These are phyloP conservation scores for Actinomortierella wolfii DNA, from an alignment of 371 early-diverging fungal species.

Conservation along the genomic window DNA sequence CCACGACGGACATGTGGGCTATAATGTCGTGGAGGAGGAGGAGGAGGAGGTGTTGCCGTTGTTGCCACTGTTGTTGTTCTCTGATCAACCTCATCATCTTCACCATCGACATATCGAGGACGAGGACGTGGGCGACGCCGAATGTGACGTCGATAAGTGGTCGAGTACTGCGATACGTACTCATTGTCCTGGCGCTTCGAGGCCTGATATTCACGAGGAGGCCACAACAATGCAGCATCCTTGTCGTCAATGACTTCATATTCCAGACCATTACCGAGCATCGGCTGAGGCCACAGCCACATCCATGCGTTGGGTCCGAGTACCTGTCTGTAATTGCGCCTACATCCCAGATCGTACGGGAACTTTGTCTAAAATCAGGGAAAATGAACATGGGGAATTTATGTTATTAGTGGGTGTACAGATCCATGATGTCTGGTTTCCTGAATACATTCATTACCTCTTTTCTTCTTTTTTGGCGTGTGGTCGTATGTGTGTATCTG, in stretches of 20 bases:
- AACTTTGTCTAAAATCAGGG: constrained; percentile 56
- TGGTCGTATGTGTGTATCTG: no score
- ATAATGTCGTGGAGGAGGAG: constrained; percentile 5
- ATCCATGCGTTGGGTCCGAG: constrained; percentile 71
- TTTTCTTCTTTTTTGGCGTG: constrained; percentile 6
- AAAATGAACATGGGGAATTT: no score
- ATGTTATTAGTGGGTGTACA: background rate
- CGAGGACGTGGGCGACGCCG: no score
- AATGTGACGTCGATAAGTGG: no score
- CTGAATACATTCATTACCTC: background rate
- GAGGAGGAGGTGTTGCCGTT: background rate
- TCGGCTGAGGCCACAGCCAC: constrained; percentile 74
- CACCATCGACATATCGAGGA: no score
- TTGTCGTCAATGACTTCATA: constrained; percentile 63
- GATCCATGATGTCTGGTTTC: background rate
- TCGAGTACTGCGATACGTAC: constrained; percentile 33
- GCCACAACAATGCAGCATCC: constrained; percentile 53
- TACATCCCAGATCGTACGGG: constrained; percentile 93
- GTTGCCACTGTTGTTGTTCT: no score
- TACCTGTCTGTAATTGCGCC: constrained; percentile 76
- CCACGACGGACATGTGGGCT: constrained; percentile 46
- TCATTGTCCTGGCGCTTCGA: constrained; percentile 46
- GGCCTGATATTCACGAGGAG: constrained; percentile 57
- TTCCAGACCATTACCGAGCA: constrained; percentile 72
- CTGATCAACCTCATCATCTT: no score